These are phyloP conservation scores for Hymenoscyphus linearis DNA, from an alignment of 2,329 filamentous ascomycete genomes.

Conservation along the genomic window DNA sequence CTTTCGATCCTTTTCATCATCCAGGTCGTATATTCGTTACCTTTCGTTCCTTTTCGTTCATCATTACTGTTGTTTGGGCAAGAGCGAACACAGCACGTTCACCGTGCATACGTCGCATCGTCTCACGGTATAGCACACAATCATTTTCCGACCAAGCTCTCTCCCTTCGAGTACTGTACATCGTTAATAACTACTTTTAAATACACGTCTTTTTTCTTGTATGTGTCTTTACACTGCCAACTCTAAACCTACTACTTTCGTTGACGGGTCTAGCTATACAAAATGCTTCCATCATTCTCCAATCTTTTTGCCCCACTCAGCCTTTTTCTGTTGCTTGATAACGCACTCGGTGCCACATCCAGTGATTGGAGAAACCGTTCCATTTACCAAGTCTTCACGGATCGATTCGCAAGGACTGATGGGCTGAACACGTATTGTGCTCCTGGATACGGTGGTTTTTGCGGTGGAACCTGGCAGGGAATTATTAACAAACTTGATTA, in stretches of 20 bases:
- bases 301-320: background rate
- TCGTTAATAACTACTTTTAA: background rate
- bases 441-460: conserved; percentile 33
- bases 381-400: conserved; percentile 40
- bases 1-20: background rate
- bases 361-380: conserved; percentile 34
- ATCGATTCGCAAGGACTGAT: conserved; percentile 36
- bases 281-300: background rate
- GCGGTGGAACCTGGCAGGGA: conserved; percentile 46
- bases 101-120: too few relatives aligned
- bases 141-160: too few relatives aligned
- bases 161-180: too few relatives aligned
- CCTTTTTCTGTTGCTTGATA: background rate
- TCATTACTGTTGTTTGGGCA: background rate
- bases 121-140: too few relatives aligned
- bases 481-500: conserved; percentile 45
- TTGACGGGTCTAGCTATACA: background rate
- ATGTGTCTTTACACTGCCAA: background rate
- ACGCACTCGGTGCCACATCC: conserved; percentile 4
- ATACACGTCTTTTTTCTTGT: background rate
- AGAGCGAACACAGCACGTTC: too few relatives aligned
- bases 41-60: background rate
- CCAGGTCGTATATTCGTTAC: background rate
- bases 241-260: background rate
- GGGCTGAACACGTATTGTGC: conserved; percentile 13